Percentiles rank a stretch among this genome's conserved stretches.
These are phyloP conservation scores for Parietaria judaica DNA, from an alignment of 306 rosid genomes.

Conservation along the genomic window DNA sequence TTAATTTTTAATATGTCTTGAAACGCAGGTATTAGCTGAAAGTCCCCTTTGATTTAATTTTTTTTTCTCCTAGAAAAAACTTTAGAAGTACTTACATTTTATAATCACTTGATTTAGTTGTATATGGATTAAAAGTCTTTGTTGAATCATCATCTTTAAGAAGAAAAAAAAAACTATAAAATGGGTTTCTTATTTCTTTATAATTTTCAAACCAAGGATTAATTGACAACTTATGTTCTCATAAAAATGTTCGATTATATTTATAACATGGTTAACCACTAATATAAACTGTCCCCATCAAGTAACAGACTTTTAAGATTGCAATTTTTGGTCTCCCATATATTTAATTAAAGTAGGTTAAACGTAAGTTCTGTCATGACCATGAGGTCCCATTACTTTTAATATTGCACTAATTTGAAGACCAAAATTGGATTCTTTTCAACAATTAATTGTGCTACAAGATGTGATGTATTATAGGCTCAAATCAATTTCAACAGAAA, in stretches of 20 bases:
- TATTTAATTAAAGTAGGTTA: background rate
- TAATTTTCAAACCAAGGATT: background rate
- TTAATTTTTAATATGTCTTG: background rate
- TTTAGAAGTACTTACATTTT: no score
- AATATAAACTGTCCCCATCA: slow-evolving; percentile 9
- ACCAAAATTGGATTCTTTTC: no score
- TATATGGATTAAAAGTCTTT: background rate
- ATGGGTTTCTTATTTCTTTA: background rate
- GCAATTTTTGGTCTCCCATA: background rate
- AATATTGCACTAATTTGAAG: background rate
- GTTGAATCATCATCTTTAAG: slow-evolving; percentile 3
- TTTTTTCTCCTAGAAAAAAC: no score
- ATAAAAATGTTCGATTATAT: background rate
- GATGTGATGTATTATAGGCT: no score
- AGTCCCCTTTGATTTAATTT: slow-evolving; percentile 9
- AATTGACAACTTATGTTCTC: background rate
- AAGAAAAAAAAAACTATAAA: no score
- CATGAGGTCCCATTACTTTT: background rate
- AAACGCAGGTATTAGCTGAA: background rate
- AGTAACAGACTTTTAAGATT: background rate
- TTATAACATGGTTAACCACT: slow-evolving; percentile 5
- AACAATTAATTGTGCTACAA: no score
- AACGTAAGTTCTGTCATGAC: slow-evolving; percentile 2
- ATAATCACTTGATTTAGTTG: no score
- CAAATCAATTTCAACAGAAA: no score